Base-by-base conservation (phyloP, 2,329 filamentous ascomycete species). In the Aspergillus sp. region DNA sequence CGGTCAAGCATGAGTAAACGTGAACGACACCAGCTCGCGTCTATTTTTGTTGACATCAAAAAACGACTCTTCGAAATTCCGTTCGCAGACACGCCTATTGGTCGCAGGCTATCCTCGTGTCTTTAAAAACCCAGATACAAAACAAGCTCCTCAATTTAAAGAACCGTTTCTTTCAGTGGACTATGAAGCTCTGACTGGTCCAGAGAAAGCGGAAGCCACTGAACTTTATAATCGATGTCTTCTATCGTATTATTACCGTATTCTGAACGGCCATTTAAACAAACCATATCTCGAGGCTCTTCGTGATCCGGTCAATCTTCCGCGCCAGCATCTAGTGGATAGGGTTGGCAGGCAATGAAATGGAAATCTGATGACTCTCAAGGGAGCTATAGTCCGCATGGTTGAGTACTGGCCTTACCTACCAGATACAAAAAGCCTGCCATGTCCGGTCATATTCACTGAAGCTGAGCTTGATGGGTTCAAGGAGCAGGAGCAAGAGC, bases 211-310 rank as follows among this genome's bases (percentile, higher is more conserved):
- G 2, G 20, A 64, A 51, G 64, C 58, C 2, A 64, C 68, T 51
- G 64, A 68, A 31, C 65, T 70, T 10, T 32, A 58, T 26, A 52
- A 50, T 1, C 58, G 60, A 14, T 54, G 58, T 29, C 54, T 56
- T 10, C 58, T 67, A 3, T 69, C 59, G 18, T 64, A 67, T 55
- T 50, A 61, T 10, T 69, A 69, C 56, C 63, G 60, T 39, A 46
- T 71, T 24, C 69, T 69, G 49, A 70, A 66, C 24, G 63, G 59
- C 2, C 55, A 53, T 5, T 26, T 63, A 2, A 70, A 70, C 55
- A 66, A 68, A 49, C 31, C 54, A 10, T 64, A 71, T 59, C 58
- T 70, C 4, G 31, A 58, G 31, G 64, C 63, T 22, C 64, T 70
- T 16, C 55, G 52, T 7, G 57, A 65, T 31, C 67, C 66, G 1